Conservation (phyloP, 371 early-diverging fungal species). For the Zychaea mexicana region DNA sequence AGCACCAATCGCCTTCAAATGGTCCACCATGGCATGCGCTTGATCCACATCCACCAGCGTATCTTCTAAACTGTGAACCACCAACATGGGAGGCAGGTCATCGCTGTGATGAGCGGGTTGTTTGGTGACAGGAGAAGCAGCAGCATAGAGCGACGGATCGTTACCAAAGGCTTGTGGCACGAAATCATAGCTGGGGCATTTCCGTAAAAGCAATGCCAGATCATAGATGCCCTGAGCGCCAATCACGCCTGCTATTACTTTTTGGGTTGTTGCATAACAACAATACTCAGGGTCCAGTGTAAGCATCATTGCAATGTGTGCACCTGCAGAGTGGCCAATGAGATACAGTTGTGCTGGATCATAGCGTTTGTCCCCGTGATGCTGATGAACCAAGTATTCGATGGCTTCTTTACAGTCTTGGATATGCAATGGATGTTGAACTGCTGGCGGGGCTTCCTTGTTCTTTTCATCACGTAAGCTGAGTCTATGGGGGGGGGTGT, state of each 20-base stretch:
- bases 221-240: conserved; percentile 87
- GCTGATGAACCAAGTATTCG: conserved; percentile 34
- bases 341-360: conserved; percentile 55
- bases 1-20: conserved; percentile 34
- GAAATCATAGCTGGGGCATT: conserved; percentile 77
- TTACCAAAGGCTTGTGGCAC: conserved; percentile 67
- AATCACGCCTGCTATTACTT: conserved; percentile 44
- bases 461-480: conserved; percentile 22
- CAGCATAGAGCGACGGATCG: conserved; percentile 23
- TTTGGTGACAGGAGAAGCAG: conserved; percentile 50
- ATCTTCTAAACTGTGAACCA: conserved; percentile 73
- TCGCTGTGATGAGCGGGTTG: not conserved
- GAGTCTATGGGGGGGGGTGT: conserved; percentile 31
- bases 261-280: not conserved
- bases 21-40: conserved; percentile 51
- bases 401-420: conserved; percentile 58
- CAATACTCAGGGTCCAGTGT: conserved; percentile 49
- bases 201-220: conserved; percentile 58
- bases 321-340: conserved; percentile 87
- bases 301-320: conserved; percentile 67
- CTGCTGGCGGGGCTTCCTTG: conserved; percentile 1
- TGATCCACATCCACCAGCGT: conserved; percentile 66
- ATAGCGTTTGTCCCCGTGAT: conserved; percentile 17
- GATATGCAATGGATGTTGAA: conserved; percentile 63
- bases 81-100: conserved; percentile 45